Evolutionary conservation across 2,329 filamentous ascomycete species (phyloP).

Genomic region (Apiospora saccharicola): DNA sequence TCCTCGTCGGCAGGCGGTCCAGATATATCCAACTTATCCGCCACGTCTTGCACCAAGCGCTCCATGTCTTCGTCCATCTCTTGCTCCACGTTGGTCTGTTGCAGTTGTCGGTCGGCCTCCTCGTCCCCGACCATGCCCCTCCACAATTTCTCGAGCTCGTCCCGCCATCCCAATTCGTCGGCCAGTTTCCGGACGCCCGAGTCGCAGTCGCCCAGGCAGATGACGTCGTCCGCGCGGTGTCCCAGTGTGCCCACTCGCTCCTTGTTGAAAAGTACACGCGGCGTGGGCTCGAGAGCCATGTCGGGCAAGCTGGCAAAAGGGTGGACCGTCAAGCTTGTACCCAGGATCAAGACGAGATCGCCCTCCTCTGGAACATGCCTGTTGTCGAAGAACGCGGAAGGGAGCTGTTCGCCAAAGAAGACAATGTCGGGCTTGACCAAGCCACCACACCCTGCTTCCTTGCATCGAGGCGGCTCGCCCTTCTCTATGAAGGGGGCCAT

Average conservation of each 20-base stretch:
- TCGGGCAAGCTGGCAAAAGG: slow-evolving; percentile 86
- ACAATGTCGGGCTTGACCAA: slow-evolving; percentile 94
- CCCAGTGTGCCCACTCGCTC: slow-evolving; percentile 84
- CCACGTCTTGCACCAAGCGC: slow-evolving; percentile 42
- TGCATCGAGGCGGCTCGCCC: slow-evolving; percentile 76
- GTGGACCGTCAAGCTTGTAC: slow-evolving; percentile 86
- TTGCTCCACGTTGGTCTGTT: neutral
- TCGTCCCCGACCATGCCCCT: slow-evolving; percentile 68
- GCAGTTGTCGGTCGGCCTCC: slow-evolving; percentile 58
- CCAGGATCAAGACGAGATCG: slow-evolving; percentile 85
- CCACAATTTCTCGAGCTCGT: slow-evolving; percentile 84
- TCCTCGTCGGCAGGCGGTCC: slow-evolving; percentile 23
- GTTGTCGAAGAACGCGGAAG: slow-evolving; percentile 69
- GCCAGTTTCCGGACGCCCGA: slow-evolving; percentile 80
- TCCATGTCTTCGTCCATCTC: slow-evolving; percentile 49
- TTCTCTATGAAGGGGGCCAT: slow-evolving; percentile 75
- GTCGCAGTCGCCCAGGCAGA: slow-evolving; percentile 85
- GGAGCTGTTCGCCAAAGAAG: slow-evolving; percentile 79
- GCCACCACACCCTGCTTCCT: slow-evolving; percentile 68
- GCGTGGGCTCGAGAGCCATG: slow-evolving; percentile 66
- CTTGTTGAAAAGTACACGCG: slow-evolving; percentile 86
- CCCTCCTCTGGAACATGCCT: slow-evolving; percentile 63
- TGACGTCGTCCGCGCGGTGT: slow-evolving; percentile 80
- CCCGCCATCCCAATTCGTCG: slow-evolving; percentile 80
- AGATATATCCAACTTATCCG: slow-evolving; percentile 38